A percentile compares a stretch with the other conserved stretches of the same genome.
phyloP scores from a whole-genome alignment of 441 rosid genomes.

The Sinapis alba region DNA sequence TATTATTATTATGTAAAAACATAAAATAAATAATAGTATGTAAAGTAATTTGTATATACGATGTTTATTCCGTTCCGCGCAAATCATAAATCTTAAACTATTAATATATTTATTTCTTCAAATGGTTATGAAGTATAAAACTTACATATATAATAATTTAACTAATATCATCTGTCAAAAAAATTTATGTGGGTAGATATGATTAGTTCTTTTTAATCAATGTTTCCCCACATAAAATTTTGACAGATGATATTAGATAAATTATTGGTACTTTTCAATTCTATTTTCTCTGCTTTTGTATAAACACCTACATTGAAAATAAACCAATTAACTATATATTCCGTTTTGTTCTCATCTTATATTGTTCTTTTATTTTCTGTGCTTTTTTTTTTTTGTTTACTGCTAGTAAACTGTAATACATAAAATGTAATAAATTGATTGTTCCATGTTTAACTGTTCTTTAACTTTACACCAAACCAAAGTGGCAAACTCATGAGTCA shows the following conservation, averaged over 20 bases:
- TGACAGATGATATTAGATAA: background rate
- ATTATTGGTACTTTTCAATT: background rate
- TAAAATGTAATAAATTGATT: conserved; percentile 23
- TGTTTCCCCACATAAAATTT: background rate
- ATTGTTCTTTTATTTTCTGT: too few species aligned
- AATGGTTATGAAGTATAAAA: background rate
- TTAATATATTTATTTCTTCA: background rate
- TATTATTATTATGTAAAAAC: too few species aligned
- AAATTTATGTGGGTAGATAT: background rate
- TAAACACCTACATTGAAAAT: background rate
- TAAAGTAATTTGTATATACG: too few species aligned
- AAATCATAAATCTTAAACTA: too few species aligned
- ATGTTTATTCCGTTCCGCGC: too few species aligned
- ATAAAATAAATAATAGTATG: too few species aligned
- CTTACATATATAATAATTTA: background rate
- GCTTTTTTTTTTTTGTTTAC: background rate
- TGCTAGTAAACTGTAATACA: background rate
- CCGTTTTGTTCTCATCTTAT: background rate
- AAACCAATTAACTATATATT: background rate
- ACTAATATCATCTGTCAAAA: background rate
- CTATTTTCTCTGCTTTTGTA: background rate
- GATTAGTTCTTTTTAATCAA: background rate
- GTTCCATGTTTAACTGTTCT: background rate
- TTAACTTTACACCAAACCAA: conserved; percentile 35
- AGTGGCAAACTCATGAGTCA: conserved; percentile 39